A percentile compares a stretch with the other conserved stretches of the same genome.
These are phyloP conservation scores for Cystofilobasidium capitatum DNA, from an alignment of 768 basidiomycete genomes.

Conservation along the genomic window DNA sequence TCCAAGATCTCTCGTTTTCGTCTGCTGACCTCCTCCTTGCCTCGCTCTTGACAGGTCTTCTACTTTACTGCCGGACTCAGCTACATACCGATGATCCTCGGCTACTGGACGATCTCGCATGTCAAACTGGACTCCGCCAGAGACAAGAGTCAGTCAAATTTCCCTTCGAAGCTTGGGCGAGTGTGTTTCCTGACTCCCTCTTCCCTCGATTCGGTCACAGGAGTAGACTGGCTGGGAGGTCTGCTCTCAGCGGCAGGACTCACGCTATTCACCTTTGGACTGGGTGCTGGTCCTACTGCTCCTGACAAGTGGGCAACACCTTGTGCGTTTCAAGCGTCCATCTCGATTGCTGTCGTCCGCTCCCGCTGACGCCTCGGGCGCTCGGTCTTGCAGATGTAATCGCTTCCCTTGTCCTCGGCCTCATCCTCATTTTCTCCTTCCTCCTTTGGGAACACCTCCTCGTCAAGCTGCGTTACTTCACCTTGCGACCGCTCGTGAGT, in stretches of 20 bases:
- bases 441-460: constrained; percentile 58
- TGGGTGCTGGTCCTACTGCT: constrained; percentile 58
- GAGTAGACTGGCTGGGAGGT: constrained; percentile 72
- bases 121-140: constrained; percentile 42
- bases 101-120: constrained; percentile 52
- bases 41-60: constrained; percentile 58
- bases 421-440: constrained; percentile 52
- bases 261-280: constrained; percentile 60
- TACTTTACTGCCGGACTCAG: constrained; percentile 56
- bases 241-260: constrained; percentile 56
- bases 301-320: constrained; percentile 53
- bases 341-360: neutral
- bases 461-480: constrained; percentile 39
- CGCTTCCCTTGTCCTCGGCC: constrained; percentile 54
- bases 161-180: too few species aligned
- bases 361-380: too few species aligned
- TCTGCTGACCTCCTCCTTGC: constrained; percentile 34
- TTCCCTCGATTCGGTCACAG: constrained; percentile 30
- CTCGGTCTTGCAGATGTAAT: constrained; percentile 61
- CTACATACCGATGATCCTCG: constrained; percentile 48
- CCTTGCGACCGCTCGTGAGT: constrained; percentile 34
- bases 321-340: constrained; percentile 45
- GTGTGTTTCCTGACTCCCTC: neutral
- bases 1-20: constrained; percentile 10
- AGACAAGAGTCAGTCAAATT: constrained; percentile 9